Evolutionary conservation across 805 yeast species (phyloP).

Genomic region (Myxozyma nipponensis): DNA sequence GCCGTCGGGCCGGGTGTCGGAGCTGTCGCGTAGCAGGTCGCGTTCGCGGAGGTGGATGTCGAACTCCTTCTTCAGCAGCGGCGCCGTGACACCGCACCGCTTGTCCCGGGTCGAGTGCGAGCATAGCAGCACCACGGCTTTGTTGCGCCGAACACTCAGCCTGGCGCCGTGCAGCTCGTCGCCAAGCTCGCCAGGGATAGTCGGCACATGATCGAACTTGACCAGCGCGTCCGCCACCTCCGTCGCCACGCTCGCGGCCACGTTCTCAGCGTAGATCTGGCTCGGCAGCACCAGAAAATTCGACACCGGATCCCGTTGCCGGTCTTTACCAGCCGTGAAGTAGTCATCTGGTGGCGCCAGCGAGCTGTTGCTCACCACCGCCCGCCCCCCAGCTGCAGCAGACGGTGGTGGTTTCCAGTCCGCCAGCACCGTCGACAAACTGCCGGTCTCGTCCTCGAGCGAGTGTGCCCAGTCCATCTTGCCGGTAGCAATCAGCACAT

Average conservation of each 20-base stretch:
- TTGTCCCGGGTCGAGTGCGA: conserved; percentile 91
- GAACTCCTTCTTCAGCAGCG: conserved; percentile 75
- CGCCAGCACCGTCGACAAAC: conserved; percentile 47
- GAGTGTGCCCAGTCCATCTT: conserved; percentile 80
- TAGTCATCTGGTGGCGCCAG: conserved; percentile 45
- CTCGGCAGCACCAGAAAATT: conserved; percentile 69
- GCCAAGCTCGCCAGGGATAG: conserved; percentile 32
- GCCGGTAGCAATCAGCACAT: conserved; percentile 79
- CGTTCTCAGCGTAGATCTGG: conserved; percentile 62
- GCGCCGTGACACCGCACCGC: conserved; percentile 91
- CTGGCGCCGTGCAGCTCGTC: conserved; percentile 36
- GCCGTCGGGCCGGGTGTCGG: conserved; percentile 74
- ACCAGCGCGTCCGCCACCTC: conserved; percentile 46
- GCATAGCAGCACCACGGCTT: conserved; percentile 62
- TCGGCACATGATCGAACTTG: conserved; percentile 32
- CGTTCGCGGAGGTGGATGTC: conserved; percentile 66
- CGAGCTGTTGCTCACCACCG: conserved; percentile 55
- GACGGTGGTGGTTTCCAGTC: conserved; percentile 24
- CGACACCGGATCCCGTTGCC: conserved; percentile 46
- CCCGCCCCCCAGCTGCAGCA: conserved; percentile 34
- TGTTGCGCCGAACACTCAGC: conserved; percentile 34
- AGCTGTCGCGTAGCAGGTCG: conserved; percentile 69
- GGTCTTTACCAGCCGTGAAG: conserved; percentile 43
- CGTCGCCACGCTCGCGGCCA: conserved; percentile 45
- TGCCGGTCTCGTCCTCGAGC: conserved; percentile 49